Evolutionary conservation across 2,329 filamentous ascomycete genomes (phyloP).

Genomic region (Phaeosphaeriaceae sp.): DNA sequence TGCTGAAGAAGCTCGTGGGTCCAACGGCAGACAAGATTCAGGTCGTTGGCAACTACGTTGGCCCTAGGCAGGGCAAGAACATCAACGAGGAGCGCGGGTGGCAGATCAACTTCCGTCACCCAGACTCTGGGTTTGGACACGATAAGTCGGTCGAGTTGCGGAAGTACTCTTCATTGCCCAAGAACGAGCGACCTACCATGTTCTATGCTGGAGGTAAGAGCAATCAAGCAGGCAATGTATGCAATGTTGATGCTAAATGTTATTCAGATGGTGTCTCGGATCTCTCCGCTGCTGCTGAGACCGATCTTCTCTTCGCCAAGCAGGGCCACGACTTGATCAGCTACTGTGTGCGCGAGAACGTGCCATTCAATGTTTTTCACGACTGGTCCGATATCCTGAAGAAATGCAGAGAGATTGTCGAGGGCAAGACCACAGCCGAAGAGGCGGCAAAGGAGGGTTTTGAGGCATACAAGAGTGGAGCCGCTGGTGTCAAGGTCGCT

Average conservation of each 20-base stretch:
- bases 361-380: slow-evolving; percentile 87
- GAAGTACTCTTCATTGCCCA: slow-evolving; percentile 79
- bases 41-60: slow-evolving; percentile 88
- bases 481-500: slow-evolving; percentile 43
- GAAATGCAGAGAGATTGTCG: slow-evolving; percentile 76
- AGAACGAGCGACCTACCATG: slow-evolving; percentile 74
- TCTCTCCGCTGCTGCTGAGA: slow-evolving; percentile 80
- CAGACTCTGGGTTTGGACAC: slow-evolving; percentile 86
- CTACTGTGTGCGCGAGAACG: slow-evolving; percentile 82
- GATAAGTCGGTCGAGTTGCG: slow-evolving; percentile 94
- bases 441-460: slow-evolving; percentile 68
- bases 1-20: slow-evolving; percentile 83
- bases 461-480: slow-evolving; percentile 55
- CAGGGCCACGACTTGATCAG: slow-evolving; percentile 85
- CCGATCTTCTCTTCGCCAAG: slow-evolving; percentile 92
- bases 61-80: slow-evolving; percentile 72
- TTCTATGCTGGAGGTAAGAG: slow-evolving; percentile 77
- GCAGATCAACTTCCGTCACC: slow-evolving; percentile 85
- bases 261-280: slow-evolving; percentile 22
- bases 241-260: slow-evolving; percentile 59
- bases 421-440: slow-evolving; percentile 73
- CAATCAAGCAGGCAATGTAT: slow-evolving; percentile 74
- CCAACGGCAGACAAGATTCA: slow-evolving; percentile 78
- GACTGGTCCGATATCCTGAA: slow-evolving; percentile 81
- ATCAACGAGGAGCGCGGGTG: slow-evolving; percentile 85